Evolutionary conservation across 257 asterid genomes (phyloP), one percentile per base, ranked within the genome.

Genomic region (Buddleja alternifolia): DNA sequence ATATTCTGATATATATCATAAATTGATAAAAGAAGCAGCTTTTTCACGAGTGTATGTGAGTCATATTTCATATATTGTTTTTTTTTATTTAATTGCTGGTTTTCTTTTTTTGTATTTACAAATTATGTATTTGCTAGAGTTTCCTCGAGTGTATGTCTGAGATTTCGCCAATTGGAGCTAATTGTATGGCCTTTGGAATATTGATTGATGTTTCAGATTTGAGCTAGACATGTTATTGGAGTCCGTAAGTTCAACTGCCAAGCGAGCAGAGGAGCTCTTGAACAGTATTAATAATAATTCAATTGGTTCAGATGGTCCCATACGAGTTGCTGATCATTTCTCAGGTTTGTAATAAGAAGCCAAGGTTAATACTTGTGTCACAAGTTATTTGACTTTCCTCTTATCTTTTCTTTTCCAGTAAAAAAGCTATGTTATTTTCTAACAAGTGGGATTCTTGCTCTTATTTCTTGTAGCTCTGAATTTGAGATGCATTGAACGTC

Each of bases 161-260:
- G 16, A 15, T 20, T 47, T 56, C 55, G 69, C 12, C 44, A 24
- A 58, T 53, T 47, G 6, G 53, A 32, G 69, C 12, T 51, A 24
- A 58, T 52, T 46, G 6, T 59, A 23, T 60, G 37, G 59, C 37
- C 54, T 21, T 23, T 58, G 51, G 74, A 48, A 25, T 54, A 19
- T 60, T 59, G 20, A 46, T 63, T 40, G 40, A 51, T 70, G 25
- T 36, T 78, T 73, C 84, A 94, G 99, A 75, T 94, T 89, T 82
- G 99, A 94, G 85, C 85, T 94, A 53, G 99, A 94, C 80, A 94
- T 92, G 99, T 78, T 94, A 72, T 71, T 94, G 85, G 99, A 94
- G 70, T 92, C 95, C 0, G 95, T 90, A 73, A 88, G 83, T 78
- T 86, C 98, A 32, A 77, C 98, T 60, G 79, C 89, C 36, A 89